Percentiles rank a stretch among this genome's conserved stretches.
phyloP scores from a whole-genome alignment of 495 filamentous ascomycete species.

The Chaetomium fimeti region DNA sequence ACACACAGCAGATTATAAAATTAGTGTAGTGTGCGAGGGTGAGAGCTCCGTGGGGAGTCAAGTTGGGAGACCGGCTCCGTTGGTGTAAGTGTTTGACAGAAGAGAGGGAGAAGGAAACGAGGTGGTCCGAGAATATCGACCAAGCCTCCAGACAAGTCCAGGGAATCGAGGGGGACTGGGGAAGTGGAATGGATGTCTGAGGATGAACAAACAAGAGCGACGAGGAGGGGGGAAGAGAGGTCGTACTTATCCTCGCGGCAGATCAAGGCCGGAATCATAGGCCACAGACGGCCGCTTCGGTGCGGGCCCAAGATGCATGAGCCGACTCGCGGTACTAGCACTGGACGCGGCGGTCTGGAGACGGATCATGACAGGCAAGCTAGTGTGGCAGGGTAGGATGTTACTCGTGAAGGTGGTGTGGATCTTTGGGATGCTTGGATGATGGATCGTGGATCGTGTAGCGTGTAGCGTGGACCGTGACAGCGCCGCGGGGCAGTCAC shows the following conservation, averaged over 20 bases:
- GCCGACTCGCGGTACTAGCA: slow-evolving; percentile 26
- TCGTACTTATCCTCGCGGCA: slow-evolving; percentile 40
- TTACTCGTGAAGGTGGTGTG: neutral
- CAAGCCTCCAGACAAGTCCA: slow-evolving; percentile 33
- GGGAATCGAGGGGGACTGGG: slow-evolving; percentile 21
- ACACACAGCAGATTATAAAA: slow-evolving; percentile 43
- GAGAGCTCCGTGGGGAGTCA: slow-evolving; percentile 20
- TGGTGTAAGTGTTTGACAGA: slow-evolving; percentile 23
- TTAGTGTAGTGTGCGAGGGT: slow-evolving; percentile 29
- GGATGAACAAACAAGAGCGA: slow-evolving; percentile 32
- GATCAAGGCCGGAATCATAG: slow-evolving; percentile 34
- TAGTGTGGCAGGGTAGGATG: neutral
- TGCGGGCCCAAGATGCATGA: slow-evolving; percentile 38
- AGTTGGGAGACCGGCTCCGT: slow-evolving; percentile 46
- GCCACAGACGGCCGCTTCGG: slow-evolving; percentile 39
- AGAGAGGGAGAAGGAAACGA: slow-evolving; percentile 28
- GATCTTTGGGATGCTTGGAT: too few species aligned
- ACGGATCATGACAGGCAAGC: slow-evolving; percentile 19
- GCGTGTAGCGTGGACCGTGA: slow-evolving; percentile 28
- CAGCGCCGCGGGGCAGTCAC: neutral
- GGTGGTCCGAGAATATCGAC: slow-evolving; percentile 18
- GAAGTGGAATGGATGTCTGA: slow-evolving; percentile 34
- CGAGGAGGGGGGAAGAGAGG: slow-evolving; percentile 38
- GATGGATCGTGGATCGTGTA: neutral
- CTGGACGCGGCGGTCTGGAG: slow-evolving; percentile 27